These are phyloP conservation scores for Chlamydomonas incerta DNA, from an alignment of 139 green algal genomes.

Conservation along the genomic window DNA sequence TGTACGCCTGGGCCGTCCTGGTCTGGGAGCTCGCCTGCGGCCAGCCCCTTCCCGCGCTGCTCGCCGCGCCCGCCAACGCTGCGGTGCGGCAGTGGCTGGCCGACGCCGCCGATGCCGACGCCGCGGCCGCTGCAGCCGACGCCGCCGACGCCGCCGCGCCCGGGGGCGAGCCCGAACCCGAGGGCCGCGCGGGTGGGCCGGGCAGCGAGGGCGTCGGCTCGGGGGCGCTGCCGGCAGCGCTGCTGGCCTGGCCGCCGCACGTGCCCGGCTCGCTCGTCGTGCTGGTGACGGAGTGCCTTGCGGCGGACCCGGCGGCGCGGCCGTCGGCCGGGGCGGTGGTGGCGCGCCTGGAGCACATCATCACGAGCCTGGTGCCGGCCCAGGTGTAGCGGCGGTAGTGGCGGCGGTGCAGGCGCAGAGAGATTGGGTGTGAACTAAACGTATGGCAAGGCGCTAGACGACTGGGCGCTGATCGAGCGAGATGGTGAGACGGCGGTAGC, in stretches of 20 bases:
- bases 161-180: no score
- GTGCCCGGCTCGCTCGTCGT: neutral
- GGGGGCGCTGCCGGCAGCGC: neutral
- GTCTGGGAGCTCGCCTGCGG: neutral
- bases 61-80: neutral
- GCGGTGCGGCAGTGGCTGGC: neutral
- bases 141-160: neutral
- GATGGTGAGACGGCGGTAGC: no score
- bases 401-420: no score
- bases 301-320: slow-evolving; percentile 3
- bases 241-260: slow-evolving; percentile 3
- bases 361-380: neutral
- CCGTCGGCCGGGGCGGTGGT: neutral
- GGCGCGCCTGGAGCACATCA: neutral
- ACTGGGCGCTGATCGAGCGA: no score
- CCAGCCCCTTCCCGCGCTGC: neutral
- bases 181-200: no score
- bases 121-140: neutral
- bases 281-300: neutral
- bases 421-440: no score
- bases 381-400: no score
- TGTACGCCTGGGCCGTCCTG: slow-evolving; percentile 3
- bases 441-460: no score
- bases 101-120: neutral
- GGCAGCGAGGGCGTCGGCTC: neutral